Conservation (phyloP, 306 rosid species). For the Vigna radiata region DNA sequence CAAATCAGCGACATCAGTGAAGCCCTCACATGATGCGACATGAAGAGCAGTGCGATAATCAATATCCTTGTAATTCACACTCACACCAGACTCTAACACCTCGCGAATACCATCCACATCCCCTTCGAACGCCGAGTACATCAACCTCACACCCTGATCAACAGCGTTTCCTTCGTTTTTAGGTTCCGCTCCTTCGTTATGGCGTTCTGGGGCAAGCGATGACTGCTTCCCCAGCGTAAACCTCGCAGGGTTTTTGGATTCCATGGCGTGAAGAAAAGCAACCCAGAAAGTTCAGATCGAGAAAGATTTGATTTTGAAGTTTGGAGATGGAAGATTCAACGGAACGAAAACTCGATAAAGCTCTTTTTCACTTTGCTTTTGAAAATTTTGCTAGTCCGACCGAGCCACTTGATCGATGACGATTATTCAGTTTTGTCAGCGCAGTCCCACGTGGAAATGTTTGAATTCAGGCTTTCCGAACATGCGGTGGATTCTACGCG, state of each 20-base stretch:
- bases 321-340: neutral
- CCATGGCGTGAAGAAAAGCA: conserved; percentile 54
- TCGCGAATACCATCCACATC: conserved; percentile 84
- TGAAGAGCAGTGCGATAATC: conserved; percentile 92
- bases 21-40: conserved; percentile 88
- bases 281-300: conserved; percentile 7
- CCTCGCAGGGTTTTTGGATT: conserved; percentile 62
- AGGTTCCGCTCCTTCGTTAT: conserved; percentile 23
- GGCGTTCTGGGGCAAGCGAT: conserved; percentile 77
- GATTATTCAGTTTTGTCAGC: neutral
- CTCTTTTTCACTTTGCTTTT: neutral
- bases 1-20: conserved; percentile 66
- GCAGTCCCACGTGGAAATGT: conserved; percentile 34
- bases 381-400: neutral
- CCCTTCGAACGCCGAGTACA: conserved; percentile 82
- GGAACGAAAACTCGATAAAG: neutral
- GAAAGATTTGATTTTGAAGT: conserved; percentile 30
- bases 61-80: conserved; percentile 76
- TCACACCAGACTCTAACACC: conserved; percentile 66
- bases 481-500: conserved; percentile 34
- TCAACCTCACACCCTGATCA: conserved; percentile 72
- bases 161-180: conserved; percentile 46
- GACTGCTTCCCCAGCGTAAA: conserved; percentile 84
- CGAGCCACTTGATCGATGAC: neutral
- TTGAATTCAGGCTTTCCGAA: conserved; percentile 17